These are phyloP conservation scores for Phytopythium kandeliae DNA, from an alignment of 352 stramenopile genomes.

Conservation along the genomic window DNA sequence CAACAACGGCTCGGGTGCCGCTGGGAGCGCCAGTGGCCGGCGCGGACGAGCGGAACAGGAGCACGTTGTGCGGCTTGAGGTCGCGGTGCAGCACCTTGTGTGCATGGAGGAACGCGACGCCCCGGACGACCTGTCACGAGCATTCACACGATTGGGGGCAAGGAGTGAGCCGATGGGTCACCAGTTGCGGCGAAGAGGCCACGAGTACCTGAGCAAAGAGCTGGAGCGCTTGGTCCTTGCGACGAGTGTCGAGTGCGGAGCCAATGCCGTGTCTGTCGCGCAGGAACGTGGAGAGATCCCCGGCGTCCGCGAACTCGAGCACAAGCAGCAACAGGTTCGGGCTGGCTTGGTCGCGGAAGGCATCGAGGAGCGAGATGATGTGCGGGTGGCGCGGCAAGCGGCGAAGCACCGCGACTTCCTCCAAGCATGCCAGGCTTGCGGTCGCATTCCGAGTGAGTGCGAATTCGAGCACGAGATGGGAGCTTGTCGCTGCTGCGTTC, in stretches of 20 bases:
- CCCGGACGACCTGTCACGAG: slow-evolving; percentile 70
- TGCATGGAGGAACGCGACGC: slow-evolving; percentile 72
- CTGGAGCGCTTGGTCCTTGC: slow-evolving; percentile 9
- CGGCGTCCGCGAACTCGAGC: slow-evolving; percentile 63
- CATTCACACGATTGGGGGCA: too few relatives aligned
- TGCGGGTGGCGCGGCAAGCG: slow-evolving; percentile 43
- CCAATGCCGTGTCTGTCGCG: slow-evolving; percentile 1
- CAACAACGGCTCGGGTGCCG: slow-evolving; percentile 71
- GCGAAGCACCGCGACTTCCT: slow-evolving; percentile 37
- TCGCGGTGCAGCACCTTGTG: slow-evolving; percentile 73
- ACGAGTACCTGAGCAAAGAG: slow-evolving; percentile 43
- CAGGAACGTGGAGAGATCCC: slow-evolving; percentile 49
- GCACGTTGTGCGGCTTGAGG: slow-evolving; percentile 84
- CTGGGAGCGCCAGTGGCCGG: not conserved
- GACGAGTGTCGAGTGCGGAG: too few relatives aligned
- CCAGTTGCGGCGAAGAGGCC: too few relatives aligned
- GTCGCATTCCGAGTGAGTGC: not conserved
- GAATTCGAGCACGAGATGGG: not conserved
- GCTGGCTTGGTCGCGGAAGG: slow-evolving; percentile 29
- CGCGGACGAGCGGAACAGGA: slow-evolving; percentile 42
- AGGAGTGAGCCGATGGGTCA: too few relatives aligned
- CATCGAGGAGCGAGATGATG: slow-evolving; percentile 52
- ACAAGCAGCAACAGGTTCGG: slow-evolving; percentile 36
- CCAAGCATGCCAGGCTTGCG: slow-evolving; percentile 20
- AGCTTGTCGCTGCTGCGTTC: not conserved